These are phyloP conservation scores for Alternaria brassicae DNA, from an alignment of 2,329 filamentous ascomycete species.

Conservation along the genomic window DNA sequence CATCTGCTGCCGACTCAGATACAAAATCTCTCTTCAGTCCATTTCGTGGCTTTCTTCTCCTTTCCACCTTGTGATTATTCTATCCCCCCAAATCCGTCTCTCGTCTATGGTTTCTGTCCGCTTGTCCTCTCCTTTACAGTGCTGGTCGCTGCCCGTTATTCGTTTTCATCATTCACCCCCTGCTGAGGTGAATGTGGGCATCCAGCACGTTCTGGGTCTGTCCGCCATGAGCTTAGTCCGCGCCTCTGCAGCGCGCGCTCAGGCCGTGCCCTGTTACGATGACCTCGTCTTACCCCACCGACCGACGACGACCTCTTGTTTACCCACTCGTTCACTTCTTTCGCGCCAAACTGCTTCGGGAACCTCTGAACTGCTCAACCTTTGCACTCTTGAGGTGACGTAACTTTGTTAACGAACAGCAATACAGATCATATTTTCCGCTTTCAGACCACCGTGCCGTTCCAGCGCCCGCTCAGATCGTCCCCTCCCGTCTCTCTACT, in stretches of 20 bases:
- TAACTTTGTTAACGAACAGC: neutral
- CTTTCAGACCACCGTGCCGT: neutral
- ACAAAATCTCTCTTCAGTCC: neutral
- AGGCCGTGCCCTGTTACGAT: constrained; percentile 26
- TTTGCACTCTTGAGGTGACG: neutral
- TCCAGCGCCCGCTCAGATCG: neutral
- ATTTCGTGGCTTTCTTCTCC: neutral
- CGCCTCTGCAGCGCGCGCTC: constrained; percentile 6
- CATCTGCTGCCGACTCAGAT: neutral
- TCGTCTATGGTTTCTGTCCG: neutral
- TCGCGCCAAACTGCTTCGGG: neutral
- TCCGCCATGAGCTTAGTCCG: constrained; percentile 6
- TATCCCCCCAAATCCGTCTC: neutral
- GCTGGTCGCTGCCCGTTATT: constrained; percentile 11
- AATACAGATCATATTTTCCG: neutral
- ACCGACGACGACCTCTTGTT: neutral
- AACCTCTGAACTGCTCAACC: neutral
- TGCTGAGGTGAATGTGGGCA: neutral
- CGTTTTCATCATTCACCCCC: neutral
- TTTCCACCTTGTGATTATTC: neutral
- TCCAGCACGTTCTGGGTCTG: neutral
- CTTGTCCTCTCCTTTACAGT: neutral
- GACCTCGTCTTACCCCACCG: constrained; percentile 17
- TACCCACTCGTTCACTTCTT: neutral
- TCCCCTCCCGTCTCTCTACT: neutral